A percentile compares a stretch with the other conserved stretches of the same genome.
phyloP scores from a whole-genome alignment of 1,139 yeast genomes.

The Ashbya aceris region DNA sequence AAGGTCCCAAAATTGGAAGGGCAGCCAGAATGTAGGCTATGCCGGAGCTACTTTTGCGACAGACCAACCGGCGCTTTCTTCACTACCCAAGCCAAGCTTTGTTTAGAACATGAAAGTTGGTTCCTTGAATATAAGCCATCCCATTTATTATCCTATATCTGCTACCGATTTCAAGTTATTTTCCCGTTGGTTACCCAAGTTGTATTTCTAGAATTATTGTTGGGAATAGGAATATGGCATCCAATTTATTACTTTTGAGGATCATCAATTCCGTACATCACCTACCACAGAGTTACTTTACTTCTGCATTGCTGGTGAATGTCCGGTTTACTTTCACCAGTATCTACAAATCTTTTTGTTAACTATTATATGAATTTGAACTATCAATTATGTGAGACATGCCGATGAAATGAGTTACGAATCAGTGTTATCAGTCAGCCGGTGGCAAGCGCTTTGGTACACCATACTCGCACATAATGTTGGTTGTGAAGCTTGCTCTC shows the following conservation, averaged over 20 bases:
- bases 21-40: slow-evolving; percentile 13
- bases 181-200: too few species aligned
- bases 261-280: too few species aligned
- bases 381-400: too few species aligned
- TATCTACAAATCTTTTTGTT: not conserved
- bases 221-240: too few species aligned
- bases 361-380: not conserved
- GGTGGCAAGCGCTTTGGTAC: too few species aligned
- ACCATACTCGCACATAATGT: too few species aligned
- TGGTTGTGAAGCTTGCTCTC: too few species aligned
- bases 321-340: slow-evolving; percentile 3
- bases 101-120: slow-evolving; percentile 9
- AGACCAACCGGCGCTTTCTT: slow-evolving; percentile 23
- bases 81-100: slow-evolving; percentile 25
- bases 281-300: not conserved
- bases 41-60: slow-evolving; percentile 31
- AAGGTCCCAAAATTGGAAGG: slow-evolving; percentile 10
- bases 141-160: not conserved
- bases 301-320: slow-evolving; percentile 3
- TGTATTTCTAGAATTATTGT: too few species aligned
- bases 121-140: slow-evolving; percentile 3
- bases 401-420: too few species aligned
- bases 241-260: too few species aligned
- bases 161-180: too few species aligned
- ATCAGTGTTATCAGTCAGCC: too few species aligned